phyloP scores from a whole-genome alignment of 352 stramenopile species.

The Pythium phragmiticola region DNA sequence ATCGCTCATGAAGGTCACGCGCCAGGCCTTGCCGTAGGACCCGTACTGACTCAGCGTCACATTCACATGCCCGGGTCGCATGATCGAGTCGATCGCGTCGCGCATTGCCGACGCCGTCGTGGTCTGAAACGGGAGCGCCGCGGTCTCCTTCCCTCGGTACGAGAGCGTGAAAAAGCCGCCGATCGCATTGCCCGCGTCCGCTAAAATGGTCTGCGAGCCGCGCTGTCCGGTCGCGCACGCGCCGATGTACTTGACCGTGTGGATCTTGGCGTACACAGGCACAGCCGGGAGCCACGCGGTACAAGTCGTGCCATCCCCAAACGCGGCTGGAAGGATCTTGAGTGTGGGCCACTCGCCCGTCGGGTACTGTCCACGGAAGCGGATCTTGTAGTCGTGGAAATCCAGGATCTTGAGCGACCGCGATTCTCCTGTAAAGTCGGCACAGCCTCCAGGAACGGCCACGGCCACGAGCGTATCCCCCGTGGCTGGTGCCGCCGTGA shows the following conservation, averaged over 20 bases:
- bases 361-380: conserved; percentile 65
- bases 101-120: conserved; percentile 85
- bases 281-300: conserved; percentile 40
- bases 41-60: conserved; percentile 73
- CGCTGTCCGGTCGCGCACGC: conserved; percentile 43
- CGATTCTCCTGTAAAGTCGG: conserved; percentile 42
- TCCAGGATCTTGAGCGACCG: conserved; percentile 61
- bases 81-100: conserved; percentile 88
- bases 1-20: conserved; percentile 87
- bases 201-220: conserved; percentile 71
- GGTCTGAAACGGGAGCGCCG: conserved; percentile 56
- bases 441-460: conserved; percentile 29
- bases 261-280: conserved; percentile 51
- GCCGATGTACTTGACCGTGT: conserved; percentile 72
- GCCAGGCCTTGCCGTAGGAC: conserved; percentile 80
- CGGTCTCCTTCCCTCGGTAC: conserved; percentile 83
- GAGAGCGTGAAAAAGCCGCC: conserved; percentile 90
- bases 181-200: conserved; percentile 73
- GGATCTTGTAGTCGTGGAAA: conserved; percentile 70
- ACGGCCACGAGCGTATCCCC: conserved; percentile 37
- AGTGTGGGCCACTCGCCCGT: conserved; percentile 73
- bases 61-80: conserved; percentile 67
- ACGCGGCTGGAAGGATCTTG: conserved; percentile 41
- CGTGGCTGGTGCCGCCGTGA: conserved; percentile 22
- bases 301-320: conserved; percentile 34